These are phyloP conservation scores for Chlorella sorokiniana DNA, from an alignment of 139 green algal species.

Conservation along the genomic window DNA sequence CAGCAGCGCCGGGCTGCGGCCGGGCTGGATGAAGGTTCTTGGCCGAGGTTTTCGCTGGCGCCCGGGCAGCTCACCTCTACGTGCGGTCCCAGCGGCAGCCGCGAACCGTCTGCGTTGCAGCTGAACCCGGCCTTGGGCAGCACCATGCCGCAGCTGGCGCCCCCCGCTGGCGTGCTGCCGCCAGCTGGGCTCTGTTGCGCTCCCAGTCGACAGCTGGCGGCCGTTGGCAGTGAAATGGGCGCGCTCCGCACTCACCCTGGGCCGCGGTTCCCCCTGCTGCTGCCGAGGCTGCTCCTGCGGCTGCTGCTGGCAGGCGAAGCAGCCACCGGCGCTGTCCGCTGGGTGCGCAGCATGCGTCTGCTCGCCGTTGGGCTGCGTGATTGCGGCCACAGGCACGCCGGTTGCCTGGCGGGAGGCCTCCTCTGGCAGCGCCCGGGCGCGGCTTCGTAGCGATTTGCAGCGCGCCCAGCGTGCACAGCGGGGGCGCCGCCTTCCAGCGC, in stretches of 20 bases:
- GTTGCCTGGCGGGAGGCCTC: neutral
- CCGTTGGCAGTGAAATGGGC: no score
- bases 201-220: neutral
- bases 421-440: neutral
- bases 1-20: no score
- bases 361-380: no score
- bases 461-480: neutral
- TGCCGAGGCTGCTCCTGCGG: neutral
- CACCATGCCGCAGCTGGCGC: neutral
- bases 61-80: slow-evolving; percentile 11
- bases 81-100: slow-evolving; percentile 36
- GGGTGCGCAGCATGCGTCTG: neutral
- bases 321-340: no score
- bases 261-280: neutral
- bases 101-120: slow-evolving; percentile 23
- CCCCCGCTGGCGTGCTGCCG: neutral
- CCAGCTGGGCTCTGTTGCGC: neutral
- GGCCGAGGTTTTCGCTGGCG: neutral
- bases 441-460: neutral
- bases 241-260: no score
- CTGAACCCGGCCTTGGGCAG: slow-evolving; percentile 15
- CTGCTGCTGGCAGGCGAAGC: neutral
- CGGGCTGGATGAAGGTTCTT: no score
- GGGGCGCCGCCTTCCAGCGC: neutral
- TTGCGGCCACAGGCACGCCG: neutral